Evolutionary conservation across 176 grass and related monocot species (phyloP).

Genomic region (Raddia guianensis): DNA sequence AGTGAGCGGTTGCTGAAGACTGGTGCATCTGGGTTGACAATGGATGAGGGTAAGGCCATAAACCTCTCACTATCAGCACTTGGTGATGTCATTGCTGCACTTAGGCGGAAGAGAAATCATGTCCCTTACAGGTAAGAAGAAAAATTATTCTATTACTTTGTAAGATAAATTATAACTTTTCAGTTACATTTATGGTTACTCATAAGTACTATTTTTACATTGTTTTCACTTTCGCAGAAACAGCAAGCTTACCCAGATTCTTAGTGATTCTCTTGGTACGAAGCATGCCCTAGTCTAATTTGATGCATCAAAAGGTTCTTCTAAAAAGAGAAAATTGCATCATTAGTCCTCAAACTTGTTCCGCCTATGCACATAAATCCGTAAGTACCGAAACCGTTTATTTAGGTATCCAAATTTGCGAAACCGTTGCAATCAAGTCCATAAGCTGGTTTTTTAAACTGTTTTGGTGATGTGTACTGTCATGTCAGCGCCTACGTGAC

Average conservation of each 20-base stretch:
- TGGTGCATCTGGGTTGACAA: conserved; percentile 79
- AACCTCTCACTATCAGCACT: conserved; percentile 95
- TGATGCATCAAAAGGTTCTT: neutral
- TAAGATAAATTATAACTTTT: neutral
- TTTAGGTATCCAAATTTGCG: too few relatives aligned
- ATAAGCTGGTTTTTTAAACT: too few relatives aligned
- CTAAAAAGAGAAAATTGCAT: too few relatives aligned
- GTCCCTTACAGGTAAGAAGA: conserved; percentile 81
- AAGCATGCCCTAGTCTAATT: neutral
- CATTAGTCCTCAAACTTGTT: too few relatives aligned
- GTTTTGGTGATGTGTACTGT: too few relatives aligned
- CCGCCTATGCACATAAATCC: too few relatives aligned
- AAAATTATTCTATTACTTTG: neutral
- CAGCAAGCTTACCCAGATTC: conserved; percentile 95
- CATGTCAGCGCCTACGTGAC: too few relatives aligned
- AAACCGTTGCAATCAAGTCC: too few relatives aligned
- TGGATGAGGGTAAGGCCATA: conserved; percentile 96
- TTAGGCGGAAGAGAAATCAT: conserved; percentile 73
- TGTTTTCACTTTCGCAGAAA: conserved; percentile 59
- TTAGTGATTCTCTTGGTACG: conserved; percentile 88
- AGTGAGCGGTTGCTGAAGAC: conserved; percentile 92
- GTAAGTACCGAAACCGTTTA: too few relatives aligned
- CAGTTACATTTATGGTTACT: neutral
- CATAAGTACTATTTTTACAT: conserved; percentile 12
- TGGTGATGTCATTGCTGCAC: conserved; percentile 89